Evolutionary conservation across 192 early-diverging fungal genomes (phyloP), one percentile per base, ranked within the genome.

Genomic region (Martensiomyces pterosporus): DNA sequence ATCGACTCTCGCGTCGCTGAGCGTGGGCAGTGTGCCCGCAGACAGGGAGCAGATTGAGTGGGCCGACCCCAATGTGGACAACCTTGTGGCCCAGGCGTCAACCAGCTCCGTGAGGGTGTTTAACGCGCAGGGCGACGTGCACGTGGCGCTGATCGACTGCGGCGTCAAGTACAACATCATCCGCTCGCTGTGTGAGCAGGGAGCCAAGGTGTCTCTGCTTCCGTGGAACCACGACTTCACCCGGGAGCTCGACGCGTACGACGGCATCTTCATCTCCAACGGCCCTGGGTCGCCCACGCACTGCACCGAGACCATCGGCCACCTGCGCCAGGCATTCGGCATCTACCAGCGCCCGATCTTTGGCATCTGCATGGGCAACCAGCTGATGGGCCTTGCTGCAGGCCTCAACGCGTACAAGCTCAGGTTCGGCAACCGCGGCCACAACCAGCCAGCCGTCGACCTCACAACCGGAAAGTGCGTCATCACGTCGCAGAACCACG

Each of bases 291-390:
- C 84, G 52, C 93, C 93, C 22, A 61, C 66, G 5, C 64, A 79
- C 50, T 82, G 79, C 59, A 73, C 62, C 27, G 75, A 79, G 44
- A 88, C 89, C 13, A 82, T 91, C 25, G 44, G 70, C 7, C 82
- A 89, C 73, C 67, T 97, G 35, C 79, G 82, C 24, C 73, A 68
- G 0, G 78, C 88, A 26, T 55, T 79, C 21, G 16, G 35, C 4
- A 62, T 79, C 29, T 75, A 78, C 43, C 73, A 80, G 23, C 83
- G 81, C 45, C 93, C 93, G 26, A 90, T 97, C 51, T 97, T 97
- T 63, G 93, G 93, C 47, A 97, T 97, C 64, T 97, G 93, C 75
- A 94, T 97, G 91, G 93, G 93, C 52, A 90, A 97, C 75, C 85
- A 89, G 44, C 49, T 97, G 16, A 78, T 97, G 55, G 93, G 90